Evolutionary conservation across 306 rosid species (phyloP), one percentile per base, ranked within the genome.

Genomic region (Acmispon strigosus): DNA sequence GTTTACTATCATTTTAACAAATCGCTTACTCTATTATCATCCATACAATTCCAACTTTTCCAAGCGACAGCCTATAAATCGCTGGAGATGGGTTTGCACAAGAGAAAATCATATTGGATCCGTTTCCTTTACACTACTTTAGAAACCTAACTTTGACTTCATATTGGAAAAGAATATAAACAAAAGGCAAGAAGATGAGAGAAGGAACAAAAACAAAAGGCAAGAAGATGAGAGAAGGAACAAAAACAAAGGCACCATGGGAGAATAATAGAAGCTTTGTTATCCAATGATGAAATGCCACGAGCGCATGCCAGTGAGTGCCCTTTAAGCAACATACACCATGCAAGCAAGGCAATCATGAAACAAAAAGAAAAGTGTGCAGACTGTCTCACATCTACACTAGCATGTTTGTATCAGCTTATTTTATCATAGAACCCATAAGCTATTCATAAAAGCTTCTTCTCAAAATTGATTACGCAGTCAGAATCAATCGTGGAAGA

Each of bases 331-430:
- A 27, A 27, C 60, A 76, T 42, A 32, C 54, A 50, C 44, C n/a
- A 37, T 54, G 19, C 81, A 70, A 42, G 19, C 81, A 70, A 42
- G 2, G 32, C 51, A 39, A 69, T 45, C 44, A 44, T 8, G 41
- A 59, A 60, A 51, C 9, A 36, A 51, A 27, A 69, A 37, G 37
- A 27, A 22, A 34, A 36, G 15, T 14, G 20, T 44, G 47, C 37
- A 74, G 34, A 17, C 47, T 58, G 37, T 66, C 58, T 77, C 62
- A 55, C 57, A 76, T 79, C 78, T 81, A 71, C 84, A 1, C 37
- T 32, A 32, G 32, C 37, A 32, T 32, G 37, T 32, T 32, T 32
- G 37, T 0, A 32, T 6, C 37, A 32, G 1, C 37, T 32, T 32
- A 5, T 32, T 0, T 32, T 1, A 5, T 32, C 32, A 32, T 32